Conservation (phyloP, 352 stramenopile genomes). For the Blastocystis sp. region DNA sequence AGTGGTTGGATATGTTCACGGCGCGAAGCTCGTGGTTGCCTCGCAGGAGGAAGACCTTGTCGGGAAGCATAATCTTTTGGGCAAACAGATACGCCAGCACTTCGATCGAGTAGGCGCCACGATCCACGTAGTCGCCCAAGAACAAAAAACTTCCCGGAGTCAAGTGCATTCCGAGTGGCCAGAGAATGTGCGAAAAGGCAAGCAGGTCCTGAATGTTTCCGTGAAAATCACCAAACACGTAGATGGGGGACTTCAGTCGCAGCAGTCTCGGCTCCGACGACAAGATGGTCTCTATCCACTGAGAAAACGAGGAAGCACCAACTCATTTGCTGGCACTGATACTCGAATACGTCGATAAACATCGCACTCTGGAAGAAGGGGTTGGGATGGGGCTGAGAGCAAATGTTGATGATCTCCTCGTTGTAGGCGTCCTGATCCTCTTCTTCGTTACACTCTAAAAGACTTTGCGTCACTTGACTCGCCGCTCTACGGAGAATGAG, state of each 20-base stretch:
- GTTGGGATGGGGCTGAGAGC: conserved; percentile 36
- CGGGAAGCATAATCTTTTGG: conserved; percentile 86
- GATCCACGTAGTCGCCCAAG: conserved; percentile 91
- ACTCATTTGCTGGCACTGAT: conserved; percentile 70
- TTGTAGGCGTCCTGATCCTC: conserved; percentile 35
- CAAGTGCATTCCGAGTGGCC: conserved; percentile 87
- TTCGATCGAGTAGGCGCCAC: conserved; percentile 89
- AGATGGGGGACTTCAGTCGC: conserved; percentile 86
- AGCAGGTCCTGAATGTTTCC: conserved; percentile 89
- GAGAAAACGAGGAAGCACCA: not conserved
- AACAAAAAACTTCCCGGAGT: conserved; percentile 92
- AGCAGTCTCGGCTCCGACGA: conserved; percentile 82
- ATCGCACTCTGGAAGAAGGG: conserved; percentile 25
- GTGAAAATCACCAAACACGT: conserved; percentile 91
- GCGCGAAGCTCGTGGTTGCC: conserved; percentile 88
- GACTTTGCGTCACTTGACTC: conserved; percentile 29
- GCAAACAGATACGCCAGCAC: conserved; percentile 88
- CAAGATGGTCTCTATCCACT: conserved; percentile 77
- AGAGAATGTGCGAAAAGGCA: conserved; percentile 93
- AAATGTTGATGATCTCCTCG: conserved; percentile 48
- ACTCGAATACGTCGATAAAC: conserved; percentile 44
- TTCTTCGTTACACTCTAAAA: conserved; percentile 18
- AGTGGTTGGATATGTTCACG: conserved; percentile 78
- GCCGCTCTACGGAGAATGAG: not conserved
- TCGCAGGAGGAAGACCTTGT: conserved; percentile 84